phyloP scores from a whole-genome alignment of 768 basidiomycete species.

The Boletellus sp. region DNA sequence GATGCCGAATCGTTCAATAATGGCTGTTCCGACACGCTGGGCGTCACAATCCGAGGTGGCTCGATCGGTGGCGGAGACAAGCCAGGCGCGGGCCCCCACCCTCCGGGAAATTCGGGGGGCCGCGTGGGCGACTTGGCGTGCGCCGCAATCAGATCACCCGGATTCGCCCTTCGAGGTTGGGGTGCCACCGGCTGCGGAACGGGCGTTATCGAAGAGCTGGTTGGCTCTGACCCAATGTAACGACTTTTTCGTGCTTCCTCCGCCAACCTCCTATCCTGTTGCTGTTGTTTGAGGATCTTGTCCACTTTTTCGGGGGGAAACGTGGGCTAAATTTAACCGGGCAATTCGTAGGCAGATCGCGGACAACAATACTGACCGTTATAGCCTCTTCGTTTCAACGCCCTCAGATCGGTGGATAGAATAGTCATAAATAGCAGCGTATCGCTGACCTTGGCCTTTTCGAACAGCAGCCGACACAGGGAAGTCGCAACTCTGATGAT shows the following conservation, averaged over 20 bases:
- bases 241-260: slow-evolving; percentile 39
- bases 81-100: slow-evolving; percentile 18
- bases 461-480: slow-evolving; percentile 75
- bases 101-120: slow-evolving; percentile 19
- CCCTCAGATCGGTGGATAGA: slow-evolving; percentile 82
- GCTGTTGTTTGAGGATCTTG: slow-evolving; percentile 82
- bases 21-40: slow-evolving; percentile 5
- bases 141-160: neutral
- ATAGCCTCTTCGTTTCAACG: slow-evolving; percentile 79
- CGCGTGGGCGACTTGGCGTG: slow-evolving; percentile 21
- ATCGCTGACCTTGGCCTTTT: slow-evolving; percentile 79
- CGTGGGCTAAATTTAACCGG: neutral
- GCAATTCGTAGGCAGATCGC: slow-evolving; percentile 2
- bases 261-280: slow-evolving; percentile 56
- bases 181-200: slow-evolving; percentile 14
- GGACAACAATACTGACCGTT: slow-evolving; percentile 50
- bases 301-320: slow-evolving; percentile 74
- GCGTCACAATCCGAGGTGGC: neutral
- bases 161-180: slow-evolving; percentile 6
- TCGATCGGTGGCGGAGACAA: slow-evolving; percentile 8
- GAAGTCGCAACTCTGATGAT: slow-evolving; percentile 72
- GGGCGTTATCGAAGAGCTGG: slow-evolving; percentile 3
- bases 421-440: slow-evolving; percentile 90
- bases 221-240: slow-evolving; percentile 18
- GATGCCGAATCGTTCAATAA: slow-evolving; percentile 1